Evolutionary conservation across 257 asterid species (phyloP), one percentile per base, ranked within the genome.

Genomic region (Galeopsis tetrahit): DNA sequence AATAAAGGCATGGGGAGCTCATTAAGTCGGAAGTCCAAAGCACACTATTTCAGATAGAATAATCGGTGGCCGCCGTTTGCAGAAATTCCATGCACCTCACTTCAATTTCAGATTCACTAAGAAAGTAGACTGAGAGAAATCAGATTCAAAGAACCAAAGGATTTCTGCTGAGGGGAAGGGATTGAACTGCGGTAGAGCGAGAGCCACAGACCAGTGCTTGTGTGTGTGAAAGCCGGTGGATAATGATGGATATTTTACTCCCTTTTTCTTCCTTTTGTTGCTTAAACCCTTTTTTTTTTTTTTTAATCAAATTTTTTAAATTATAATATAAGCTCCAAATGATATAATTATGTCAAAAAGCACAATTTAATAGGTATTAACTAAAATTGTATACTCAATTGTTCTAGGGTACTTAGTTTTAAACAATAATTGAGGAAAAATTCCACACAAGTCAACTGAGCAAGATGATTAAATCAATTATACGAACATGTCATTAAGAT

Each of bases 1-100:
- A 87, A 80, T 78, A 91, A 88, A 88, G 92, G 94, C 99, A 94
- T 94, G 97, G 87, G 86, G 71, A 80, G 96, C 90, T 88, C 99
- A 94, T 91, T 78, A 93, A 91, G 80, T 82, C 88, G 68, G 74
- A 78, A 73, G 52, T 48, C 84, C 88, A 74, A 53, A 68, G 43
- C 77, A 67, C 82, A 67, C 70, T 66, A 73, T 70, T 63, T 72
- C 56, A 82, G 68, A 69, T 15, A 49, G 60, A 72, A 70, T 5
- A 1, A 57, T 42, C 32, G 28, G 28, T 52, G 28, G 79, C 75
- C 53, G 70, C 64, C 66, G 53, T 63, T 32, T 42, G 77, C 55
- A 48, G 75, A 66, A 32, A 57, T 56, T 75, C 77, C 85, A 81
- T 72, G 76, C 80, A 72, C 52, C 46, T 71, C n/a, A 74, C 53